Evolutionary conservation across 495 filamentous ascomycete genomes (phyloP).

Genomic region (Ascodesmis nigricans): DNA sequence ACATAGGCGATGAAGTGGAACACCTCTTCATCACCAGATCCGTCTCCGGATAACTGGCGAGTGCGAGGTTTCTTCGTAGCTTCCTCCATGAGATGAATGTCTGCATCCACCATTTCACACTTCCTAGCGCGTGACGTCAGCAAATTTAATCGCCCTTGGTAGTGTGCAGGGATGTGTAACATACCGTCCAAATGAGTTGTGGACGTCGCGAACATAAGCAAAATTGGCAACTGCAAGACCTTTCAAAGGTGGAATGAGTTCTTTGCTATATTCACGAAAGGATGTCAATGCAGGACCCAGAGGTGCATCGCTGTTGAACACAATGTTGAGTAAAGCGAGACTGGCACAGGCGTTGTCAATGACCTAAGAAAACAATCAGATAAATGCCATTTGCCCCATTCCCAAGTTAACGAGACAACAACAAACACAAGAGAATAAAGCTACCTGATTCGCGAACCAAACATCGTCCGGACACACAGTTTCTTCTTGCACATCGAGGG

Average conservation of each 20-base stretch:
- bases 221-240: conserved; percentile 55
- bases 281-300: conserved; percentile 42
- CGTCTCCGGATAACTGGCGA: conserved; percentile 9
- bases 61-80: conserved; percentile 22
- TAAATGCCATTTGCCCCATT: too few species aligned
- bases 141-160: too few species aligned
- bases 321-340: conserved; percentile 69
- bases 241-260: conserved; percentile 45
- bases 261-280: conserved; percentile 50
- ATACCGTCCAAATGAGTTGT: conserved; percentile 73
- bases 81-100: conserved; percentile 45
- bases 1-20: conserved; percentile 88
- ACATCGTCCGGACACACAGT: conserved; percentile 39
- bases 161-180: not conserved
- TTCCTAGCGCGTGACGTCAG: too few species aligned
- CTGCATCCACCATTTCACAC: conserved; percentile 57
- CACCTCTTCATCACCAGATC: conserved; percentile 25
- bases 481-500: conserved; percentile 14
- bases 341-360: conserved; percentile 69
- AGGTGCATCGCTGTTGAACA: conserved; percentile 54
- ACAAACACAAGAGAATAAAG: too few species aligned
- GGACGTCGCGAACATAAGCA: conserved; percentile 52
- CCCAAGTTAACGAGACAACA: too few species aligned
- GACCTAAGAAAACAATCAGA: conserved; percentile 39
- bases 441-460: conserved; percentile 90